These are phyloP conservation scores for Boletellus sp. DNA, from an alignment of 768 basidiomycete genomes.

Conservation along the genomic window DNA sequence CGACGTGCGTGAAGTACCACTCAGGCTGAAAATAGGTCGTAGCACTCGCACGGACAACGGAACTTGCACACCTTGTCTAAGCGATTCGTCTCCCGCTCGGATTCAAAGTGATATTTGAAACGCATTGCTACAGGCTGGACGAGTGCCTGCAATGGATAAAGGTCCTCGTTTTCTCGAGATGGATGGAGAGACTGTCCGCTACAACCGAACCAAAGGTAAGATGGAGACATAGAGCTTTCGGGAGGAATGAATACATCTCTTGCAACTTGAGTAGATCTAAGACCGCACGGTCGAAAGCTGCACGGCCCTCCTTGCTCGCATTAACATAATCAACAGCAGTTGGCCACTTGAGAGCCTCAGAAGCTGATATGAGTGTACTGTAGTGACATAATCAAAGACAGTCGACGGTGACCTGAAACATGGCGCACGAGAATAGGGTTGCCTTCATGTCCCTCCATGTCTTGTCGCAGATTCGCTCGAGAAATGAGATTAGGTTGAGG, in stretches of 20 bases:
- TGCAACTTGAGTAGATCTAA: conserved; percentile 75
- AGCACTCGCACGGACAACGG: not conserved
- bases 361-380: conserved; percentile 59
- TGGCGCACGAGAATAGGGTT: conserved; percentile 56
- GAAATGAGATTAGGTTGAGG: conserved; percentile 58
- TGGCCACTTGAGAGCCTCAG: conserved; percentile 88
- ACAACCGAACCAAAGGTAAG: conserved; percentile 6
- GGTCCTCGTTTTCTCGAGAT: conserved; percentile 37
- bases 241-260: conserved; percentile 55
- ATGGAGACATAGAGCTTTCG: not conserved
- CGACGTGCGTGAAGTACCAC: conserved; percentile 92
- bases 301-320: conserved; percentile 47
- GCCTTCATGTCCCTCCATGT: conserved; percentile 79
- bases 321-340: conserved; percentile 61
- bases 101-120: conserved; percentile 95
- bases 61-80: conserved; percentile 71
- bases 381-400: not conserved
- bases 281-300: conserved; percentile 74
- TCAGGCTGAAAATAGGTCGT: conserved; percentile 62
- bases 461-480: conserved; percentile 58
- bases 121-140: conserved; percentile 78
- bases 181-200: conserved; percentile 54
- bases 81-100: conserved; percentile 80
- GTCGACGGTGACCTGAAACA: not conserved
- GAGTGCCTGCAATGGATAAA: conserved; percentile 84